phyloP scores from a whole-genome alignment of 2,329 filamentous ascomycete species.

The Trichoderma brevicompactum region DNA sequence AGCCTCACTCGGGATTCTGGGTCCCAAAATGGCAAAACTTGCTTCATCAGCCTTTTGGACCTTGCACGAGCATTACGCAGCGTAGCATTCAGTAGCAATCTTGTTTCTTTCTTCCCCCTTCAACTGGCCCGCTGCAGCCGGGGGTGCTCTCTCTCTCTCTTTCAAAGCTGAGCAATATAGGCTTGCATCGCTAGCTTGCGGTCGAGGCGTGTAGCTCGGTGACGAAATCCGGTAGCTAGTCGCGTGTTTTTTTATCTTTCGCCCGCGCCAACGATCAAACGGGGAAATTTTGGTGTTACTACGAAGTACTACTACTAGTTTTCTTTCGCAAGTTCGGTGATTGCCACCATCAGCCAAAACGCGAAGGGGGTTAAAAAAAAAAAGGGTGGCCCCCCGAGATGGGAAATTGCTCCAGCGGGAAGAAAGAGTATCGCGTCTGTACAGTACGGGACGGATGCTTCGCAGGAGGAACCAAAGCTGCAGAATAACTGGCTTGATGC shows the following conservation, averaged over 20 bases:
- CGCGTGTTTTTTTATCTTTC: slow-evolving; percentile 15
- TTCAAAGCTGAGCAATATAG: neutral
- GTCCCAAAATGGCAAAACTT: no score
- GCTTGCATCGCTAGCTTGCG: slow-evolving; percentile 19
- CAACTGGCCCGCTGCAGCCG: no score
- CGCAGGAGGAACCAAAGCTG: no score
- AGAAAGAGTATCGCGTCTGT: neutral
- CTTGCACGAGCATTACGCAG: neutral
- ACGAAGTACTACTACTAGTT: neutral
- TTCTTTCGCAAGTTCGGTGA: neutral
- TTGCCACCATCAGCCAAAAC: neutral
- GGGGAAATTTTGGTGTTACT: neutral
- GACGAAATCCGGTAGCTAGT: slow-evolving; percentile 28
- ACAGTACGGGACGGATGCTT: neutral
- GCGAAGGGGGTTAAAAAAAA: neutral
- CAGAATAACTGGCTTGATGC: neutral
- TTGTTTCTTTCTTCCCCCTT: no score
- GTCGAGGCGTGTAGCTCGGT: slow-evolving; percentile 20
- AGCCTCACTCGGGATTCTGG: no score
- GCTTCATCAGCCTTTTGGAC: no score
- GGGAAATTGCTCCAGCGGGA: slow-evolving; percentile 18
- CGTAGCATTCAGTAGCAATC: neutral
- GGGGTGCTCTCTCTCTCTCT: no score
- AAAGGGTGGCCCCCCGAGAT: neutral
- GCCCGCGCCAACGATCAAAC: neutral